Evolutionary conservation across 1,284 basidiomycete genomes (phyloP).

Genomic region (Golubevia pallescens): DNA sequence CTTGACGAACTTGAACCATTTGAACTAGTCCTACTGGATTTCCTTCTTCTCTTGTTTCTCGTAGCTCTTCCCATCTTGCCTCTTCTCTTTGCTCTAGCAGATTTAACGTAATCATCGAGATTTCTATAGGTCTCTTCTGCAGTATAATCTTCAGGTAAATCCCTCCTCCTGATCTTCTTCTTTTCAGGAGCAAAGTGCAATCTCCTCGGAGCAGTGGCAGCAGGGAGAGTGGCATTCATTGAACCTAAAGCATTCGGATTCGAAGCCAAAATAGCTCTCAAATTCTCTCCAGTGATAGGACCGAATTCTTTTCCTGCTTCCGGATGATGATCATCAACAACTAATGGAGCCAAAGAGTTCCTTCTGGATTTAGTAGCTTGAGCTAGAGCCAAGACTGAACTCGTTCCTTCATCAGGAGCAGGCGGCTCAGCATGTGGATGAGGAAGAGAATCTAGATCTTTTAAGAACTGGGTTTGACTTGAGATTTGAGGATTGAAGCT

Average conservation of each 20-base stretch:
- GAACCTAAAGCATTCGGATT: not conserved
- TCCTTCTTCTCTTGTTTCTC: not conserved
- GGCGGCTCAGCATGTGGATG: not conserved
- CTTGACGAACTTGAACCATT: not conserved
- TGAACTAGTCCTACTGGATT: not conserved
- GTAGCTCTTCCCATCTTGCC: conserved; percentile 9
- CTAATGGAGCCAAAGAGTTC: not conserved
- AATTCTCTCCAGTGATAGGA: not conserved
- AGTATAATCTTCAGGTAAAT: conserved; percentile 48
- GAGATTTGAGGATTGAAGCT: not conserved
- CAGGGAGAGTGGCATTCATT: not conserved
- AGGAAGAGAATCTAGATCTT: not conserved
- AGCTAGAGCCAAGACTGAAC: not conserved
- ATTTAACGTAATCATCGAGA: conserved; percentile 50
- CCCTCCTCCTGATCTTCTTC: conserved; percentile 38
- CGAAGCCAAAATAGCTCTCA: not conserved
- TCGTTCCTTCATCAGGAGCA: not conserved
- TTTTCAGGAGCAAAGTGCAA: conserved; percentile 55
- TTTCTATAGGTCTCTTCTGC: conserved; percentile 50
- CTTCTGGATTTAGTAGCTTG: not conserved
- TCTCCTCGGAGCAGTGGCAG: conserved; percentile 2
- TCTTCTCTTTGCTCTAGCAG: conserved; percentile 29
- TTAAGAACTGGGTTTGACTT: not conserved
- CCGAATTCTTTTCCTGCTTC: not conserved
- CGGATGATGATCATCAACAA: not conserved